Evolutionary conservation across 805 yeast species (phyloP), one percentile per base, ranked within the genome.

Genomic region (Starmerella vitae): DNA sequence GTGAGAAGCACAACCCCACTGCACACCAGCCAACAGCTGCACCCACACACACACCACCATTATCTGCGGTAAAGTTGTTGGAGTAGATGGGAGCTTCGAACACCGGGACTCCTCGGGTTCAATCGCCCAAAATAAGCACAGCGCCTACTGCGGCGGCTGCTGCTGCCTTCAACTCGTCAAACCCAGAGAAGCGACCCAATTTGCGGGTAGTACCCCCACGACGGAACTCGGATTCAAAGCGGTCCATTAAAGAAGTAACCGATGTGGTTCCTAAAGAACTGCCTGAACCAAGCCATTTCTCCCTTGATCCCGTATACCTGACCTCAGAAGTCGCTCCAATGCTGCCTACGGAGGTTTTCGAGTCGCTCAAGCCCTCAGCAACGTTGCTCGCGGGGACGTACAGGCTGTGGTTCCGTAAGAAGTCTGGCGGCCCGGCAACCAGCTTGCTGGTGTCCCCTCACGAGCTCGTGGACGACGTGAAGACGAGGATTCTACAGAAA

Each of bases 401-500:
- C 17, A 37, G 49, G 20, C 39, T 46, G 22, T 46, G 49, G 49
- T 36, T 46, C 30, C 43, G 48, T 19, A 44, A 41, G 33, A 44
- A 44, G 31, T 54, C 60, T 3, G 55, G 58, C 24, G 52, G 60
- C 7, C 52, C 56, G 14, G 80, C 96, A 3, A 82, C 94, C 0
- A 71, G 93, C 1, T 59, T 86, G 5, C 55, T 65, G 42, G 78
- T 81, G 15, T 64, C 65, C 14, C 72, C 72, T 22, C 54, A 58
- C 17, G 88, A 81, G 53, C 67, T 85, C 1, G 69, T 86, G 4
- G 97, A 86, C 57, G 59, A 88, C 57, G 63, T 86, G 50, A 86
- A 86, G 52, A 61, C 67, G 9, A 67, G 73, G 43, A 67, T 86
- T 1, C 58, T 76, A 27, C 61, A 61, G 33, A 80, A 77, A 49